Evolutionary conservation across 2,329 filamentous ascomycete species (phyloP).

Genomic region (Hypomyces perniciosus): DNA sequence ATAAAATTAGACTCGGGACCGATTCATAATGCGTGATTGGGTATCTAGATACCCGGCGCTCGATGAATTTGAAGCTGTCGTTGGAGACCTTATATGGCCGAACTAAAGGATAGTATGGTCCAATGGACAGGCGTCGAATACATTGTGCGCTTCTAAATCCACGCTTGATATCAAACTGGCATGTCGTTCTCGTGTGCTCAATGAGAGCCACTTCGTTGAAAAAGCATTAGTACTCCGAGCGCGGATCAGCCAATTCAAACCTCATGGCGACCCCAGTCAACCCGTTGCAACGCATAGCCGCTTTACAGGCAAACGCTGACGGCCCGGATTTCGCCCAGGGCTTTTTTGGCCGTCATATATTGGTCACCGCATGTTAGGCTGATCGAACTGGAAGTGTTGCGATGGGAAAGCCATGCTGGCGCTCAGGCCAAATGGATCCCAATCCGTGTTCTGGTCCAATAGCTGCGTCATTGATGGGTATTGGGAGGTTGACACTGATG

Average conservation of each 20-base stretch:
- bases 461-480: slow-evolving; percentile 62
- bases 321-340: neutral
- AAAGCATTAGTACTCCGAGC: neutral
- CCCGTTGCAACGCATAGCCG: neutral
- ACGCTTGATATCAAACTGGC: neutral
- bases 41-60: neutral
- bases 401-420: slow-evolving; percentile 94
- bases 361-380: slow-evolving; percentile 45
- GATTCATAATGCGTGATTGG: neutral
- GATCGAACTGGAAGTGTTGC: slow-evolving; percentile 70
- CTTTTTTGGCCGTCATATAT: neutral
- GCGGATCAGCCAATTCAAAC: neutral
- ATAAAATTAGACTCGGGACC: neutral
- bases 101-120: too few relatives aligned
- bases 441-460: slow-evolving; percentile 77
- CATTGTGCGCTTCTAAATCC: too few relatives aligned
- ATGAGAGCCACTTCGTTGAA: neutral
- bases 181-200: neutral
- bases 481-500: slow-evolving; percentile 25
- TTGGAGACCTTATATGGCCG: neutral
- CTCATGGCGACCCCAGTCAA: neutral
- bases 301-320: neutral
- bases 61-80: neutral
- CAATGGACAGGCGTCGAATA: too few relatives aligned
- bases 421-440: slow-evolving; percentile 87